Evolutionary conservation across 2,329 filamentous ascomycete species (phyloP), one percentile per base, ranked within the genome.

Genomic region (Pestalotiopsis sp.): DNA sequence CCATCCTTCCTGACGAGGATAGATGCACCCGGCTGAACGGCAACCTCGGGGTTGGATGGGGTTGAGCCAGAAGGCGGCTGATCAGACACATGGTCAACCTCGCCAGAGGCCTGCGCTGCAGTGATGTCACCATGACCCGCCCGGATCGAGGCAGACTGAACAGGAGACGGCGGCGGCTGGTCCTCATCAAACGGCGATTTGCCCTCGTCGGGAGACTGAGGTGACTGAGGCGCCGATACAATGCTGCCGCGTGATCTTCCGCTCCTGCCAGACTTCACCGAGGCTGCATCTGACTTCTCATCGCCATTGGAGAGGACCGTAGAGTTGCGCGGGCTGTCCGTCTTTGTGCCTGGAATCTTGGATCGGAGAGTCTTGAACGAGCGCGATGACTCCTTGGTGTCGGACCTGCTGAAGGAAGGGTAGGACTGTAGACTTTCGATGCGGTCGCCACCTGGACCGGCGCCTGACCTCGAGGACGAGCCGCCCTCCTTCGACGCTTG

Each of bases 31-130:
- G 94, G 93, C 72, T 92, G 89, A 74, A 91, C 90, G 20, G 75
- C 73, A 68, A 87, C 79, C 76, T 89, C 81, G 74, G 86, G 79
- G 80, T 85, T 84, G 78, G 88, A 79, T 79, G 89, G 83, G 72
- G 87, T 87, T 75, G 75, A 86, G 41, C 91, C 92, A 12, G 90
- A 90, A 2, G 94, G 94, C 36, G 95, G 95, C 69, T 92, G 91
- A 77, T 98, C 96, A 14, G 95, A 98, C 23, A 99, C 94, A 74
- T 95, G 91, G 76, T 97, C 96, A 57, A 99, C 94, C 80, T 99
- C 96, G 68, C 95, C 95, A 64, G 90, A 92, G 66, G 92, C 90
- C 80, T 97, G 93, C 58, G 94, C 95, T 61, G 92, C 92, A 76
- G 88, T 88, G 58, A 97, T 90, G 79, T 95, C 91, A 76, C 93